phyloP scores from a whole-genome alignment of 371 early-diverging fungal genomes.

The Mortierella sp. region DNA sequence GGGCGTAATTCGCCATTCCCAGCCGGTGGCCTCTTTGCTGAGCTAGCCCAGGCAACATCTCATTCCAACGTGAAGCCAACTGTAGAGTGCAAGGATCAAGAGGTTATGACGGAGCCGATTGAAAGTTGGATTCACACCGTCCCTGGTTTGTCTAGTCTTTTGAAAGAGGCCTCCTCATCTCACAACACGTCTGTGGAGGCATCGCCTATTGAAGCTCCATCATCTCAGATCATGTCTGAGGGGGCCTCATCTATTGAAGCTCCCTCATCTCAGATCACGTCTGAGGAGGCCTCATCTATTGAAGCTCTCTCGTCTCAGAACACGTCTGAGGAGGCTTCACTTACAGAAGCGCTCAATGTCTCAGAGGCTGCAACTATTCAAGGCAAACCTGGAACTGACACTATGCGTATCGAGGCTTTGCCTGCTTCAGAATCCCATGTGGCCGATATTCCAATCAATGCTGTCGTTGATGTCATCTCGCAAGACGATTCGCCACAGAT shows the following conservation, averaged over 20 bases:
- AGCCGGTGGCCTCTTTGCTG: slow-evolving; percentile 51
- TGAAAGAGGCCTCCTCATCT: background rate
- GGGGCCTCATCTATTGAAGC: background rate
- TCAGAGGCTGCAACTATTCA: slow-evolving; percentile 1
- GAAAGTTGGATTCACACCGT: slow-evolving; percentile 54
- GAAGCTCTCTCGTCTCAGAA: background rate
- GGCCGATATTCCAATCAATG: background rate
- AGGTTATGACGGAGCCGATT: slow-evolving; percentile 52
- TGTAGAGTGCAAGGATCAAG: slow-evolving; percentile 47
- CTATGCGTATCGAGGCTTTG: slow-evolving; percentile 22
- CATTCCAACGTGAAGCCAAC: slow-evolving; percentile 17
- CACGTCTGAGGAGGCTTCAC: background rate
- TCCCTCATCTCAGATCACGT: background rate
- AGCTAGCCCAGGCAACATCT: slow-evolving; percentile 47
- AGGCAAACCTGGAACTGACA: slow-evolving; percentile 50
- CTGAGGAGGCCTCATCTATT: background rate
- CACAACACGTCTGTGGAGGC: background rate
- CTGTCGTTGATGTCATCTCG: background rate
- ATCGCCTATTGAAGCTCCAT: background rate
- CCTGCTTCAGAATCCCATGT: background rate
- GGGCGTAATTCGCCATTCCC: slow-evolving; percentile 44
- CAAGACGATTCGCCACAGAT: background rate
- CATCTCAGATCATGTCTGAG: background rate
- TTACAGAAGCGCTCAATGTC: background rate
- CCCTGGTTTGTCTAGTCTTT: slow-evolving; percentile 22